Evolutionary conservation across 2,329 filamentous ascomycete genomes (phyloP).

Genomic region (Penicillium sp.): DNA sequence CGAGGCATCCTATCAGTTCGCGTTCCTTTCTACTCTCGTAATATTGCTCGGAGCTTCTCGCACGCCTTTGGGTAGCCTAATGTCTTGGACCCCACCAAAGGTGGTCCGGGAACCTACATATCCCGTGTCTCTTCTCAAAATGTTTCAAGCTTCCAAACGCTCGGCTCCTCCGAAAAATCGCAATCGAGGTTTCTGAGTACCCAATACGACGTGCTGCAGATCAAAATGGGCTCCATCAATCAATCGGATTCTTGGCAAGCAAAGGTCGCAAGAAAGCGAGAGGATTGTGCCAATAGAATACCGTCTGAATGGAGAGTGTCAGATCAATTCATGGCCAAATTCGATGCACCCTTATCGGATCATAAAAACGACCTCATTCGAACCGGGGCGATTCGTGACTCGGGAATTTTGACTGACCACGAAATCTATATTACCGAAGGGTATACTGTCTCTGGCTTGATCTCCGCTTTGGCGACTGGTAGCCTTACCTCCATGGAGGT

Average conservation of each 20-base stretch:
- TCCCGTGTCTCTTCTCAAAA: neutral
- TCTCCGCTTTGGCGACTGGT: constrained; percentile 26
- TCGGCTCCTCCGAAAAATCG: neutral
- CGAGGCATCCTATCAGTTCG: neutral
- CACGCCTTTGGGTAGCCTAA: neutral
- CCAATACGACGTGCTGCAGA: neutral
- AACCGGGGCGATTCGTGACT: constrained; percentile 13
- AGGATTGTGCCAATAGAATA: constrained; percentile 14
- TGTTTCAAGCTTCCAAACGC: neutral
- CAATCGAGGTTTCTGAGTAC: neutral
- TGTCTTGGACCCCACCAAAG: neutral
- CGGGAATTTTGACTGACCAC: constrained; percentile 45
- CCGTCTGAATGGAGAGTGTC: constrained; percentile 19
- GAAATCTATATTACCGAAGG: constrained; percentile 52
- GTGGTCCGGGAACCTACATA: too few relatives aligned
- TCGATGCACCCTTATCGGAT: constrained; percentile 11
- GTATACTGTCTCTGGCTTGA: constrained; percentile 38
- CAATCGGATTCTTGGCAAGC: constrained; percentile 9
- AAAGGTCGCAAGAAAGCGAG: constrained; percentile 14
- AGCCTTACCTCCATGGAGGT: constrained; percentile 42
- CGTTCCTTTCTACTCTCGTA: neutral
- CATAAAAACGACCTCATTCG: constrained; percentile 19
- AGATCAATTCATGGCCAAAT: constrained; percentile 4
- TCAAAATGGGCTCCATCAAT: neutral
- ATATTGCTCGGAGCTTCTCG: neutral